Conservation (phyloP, 2,329 filamentous ascomycete species). For the Calonectria pauciramosa region DNA sequence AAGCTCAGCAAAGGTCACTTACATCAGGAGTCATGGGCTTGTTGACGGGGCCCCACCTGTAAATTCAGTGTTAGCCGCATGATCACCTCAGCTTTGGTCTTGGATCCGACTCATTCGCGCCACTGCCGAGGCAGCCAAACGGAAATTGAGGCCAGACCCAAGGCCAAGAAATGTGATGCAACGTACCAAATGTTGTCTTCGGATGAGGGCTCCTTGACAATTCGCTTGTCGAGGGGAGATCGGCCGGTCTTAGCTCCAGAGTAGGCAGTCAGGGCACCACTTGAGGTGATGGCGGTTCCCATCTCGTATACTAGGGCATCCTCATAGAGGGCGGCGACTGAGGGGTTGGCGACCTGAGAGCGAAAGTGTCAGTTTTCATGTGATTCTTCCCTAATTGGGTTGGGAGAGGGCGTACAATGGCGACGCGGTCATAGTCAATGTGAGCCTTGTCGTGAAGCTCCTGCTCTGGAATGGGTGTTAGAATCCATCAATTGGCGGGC, state of each 20-base stretch:
- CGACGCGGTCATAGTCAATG: constrained; percentile 98
- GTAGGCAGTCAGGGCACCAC: constrained; percentile 95
- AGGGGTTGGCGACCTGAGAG: constrained; percentile 84
- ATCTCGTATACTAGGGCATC: constrained; percentile 98
- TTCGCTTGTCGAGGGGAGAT: constrained; percentile 96
- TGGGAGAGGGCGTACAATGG: constrained; percentile 79
- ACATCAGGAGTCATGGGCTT: constrained; percentile 98
- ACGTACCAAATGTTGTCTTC: constrained; percentile 89
- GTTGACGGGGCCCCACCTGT: constrained; percentile 95
- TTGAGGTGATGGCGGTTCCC: constrained; percentile 96
- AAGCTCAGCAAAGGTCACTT: constrained; percentile 49
- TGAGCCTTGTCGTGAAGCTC: constrained; percentile 97
- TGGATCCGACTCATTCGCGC: constrained; percentile 26
- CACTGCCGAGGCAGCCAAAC: constrained; percentile 26
- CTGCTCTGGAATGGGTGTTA: constrained; percentile 71
- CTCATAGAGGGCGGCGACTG: constrained; percentile 96
- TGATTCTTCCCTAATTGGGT: neutral
- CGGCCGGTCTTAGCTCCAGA: constrained; percentile 98
- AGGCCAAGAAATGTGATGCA: constrained; percentile 4
- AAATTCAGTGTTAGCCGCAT: constrained; percentile 47
- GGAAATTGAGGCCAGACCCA: constrained; percentile 28
- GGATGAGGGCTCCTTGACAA: constrained; percentile 91
- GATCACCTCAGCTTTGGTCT: constrained; percentile 27
- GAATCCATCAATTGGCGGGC: constrained; percentile 23
- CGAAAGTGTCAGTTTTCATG: constrained; percentile 26